Evolutionary conservation across 2,329 filamentous ascomycete genomes (phyloP).

Genomic region (Endothia cerciana): DNA sequence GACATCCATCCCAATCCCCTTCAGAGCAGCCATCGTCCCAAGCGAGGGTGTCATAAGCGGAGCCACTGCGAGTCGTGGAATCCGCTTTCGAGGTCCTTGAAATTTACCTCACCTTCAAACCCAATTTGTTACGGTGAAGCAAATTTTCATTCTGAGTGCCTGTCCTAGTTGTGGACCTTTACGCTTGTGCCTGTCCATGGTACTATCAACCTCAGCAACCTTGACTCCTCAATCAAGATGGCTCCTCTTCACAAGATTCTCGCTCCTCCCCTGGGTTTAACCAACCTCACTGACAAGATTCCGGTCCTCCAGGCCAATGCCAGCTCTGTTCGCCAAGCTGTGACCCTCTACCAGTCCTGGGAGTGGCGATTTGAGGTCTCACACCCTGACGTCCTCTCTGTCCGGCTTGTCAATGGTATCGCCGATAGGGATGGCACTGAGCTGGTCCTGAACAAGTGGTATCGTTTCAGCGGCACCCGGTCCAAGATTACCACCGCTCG

Average conservation of each 20-base stretch:
- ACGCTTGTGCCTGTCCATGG: neutral
- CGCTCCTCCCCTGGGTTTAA: neutral
- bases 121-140: neutral
- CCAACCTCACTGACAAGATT: conserved; percentile 25
- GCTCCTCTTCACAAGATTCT: conserved; percentile 11
- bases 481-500: conserved; percentile 91
- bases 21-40: neutral
- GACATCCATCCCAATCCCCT: neutral
- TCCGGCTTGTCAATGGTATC: conserved; percentile 75
- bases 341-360: conserved; percentile 63
- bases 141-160: neutral
- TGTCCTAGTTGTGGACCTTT: neutral
- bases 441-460: conserved; percentile 77
- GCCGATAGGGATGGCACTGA: conserved; percentile 96
- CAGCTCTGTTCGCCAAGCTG: conserved; percentile 47
- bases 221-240: neutral
- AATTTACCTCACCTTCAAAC: neutral
- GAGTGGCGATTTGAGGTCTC: conserved; percentile 83
- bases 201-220: neutral
- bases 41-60: neutral
- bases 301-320: conserved; percentile 38
- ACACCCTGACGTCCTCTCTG: conserved; percentile 45
- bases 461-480: conserved; percentile 81
- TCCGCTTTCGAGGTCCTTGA: neutral
- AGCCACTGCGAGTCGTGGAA: neutral